These are phyloP conservation scores for Dicorynia guianensis DNA, from an alignment of 306 rosid species.

Conservation along the genomic window DNA sequence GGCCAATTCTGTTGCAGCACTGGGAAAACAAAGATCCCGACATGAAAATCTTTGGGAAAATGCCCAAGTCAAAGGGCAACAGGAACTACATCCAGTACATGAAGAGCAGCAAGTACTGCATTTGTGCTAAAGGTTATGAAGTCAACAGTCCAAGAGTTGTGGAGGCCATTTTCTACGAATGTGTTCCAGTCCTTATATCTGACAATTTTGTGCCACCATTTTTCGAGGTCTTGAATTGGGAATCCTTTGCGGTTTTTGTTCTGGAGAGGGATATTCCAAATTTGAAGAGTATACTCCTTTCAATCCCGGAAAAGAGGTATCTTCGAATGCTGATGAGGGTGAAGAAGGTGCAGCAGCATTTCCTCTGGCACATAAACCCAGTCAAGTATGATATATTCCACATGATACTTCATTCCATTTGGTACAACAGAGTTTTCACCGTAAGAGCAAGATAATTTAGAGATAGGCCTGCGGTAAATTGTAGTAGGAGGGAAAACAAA, in stretches of 20 bases:
- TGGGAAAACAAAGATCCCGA: slow-evolving; percentile 95
- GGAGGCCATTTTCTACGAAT: slow-evolving; percentile 84
- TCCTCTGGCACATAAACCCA: slow-evolving; percentile 85
- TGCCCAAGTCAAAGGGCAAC: slow-evolving; percentile 62
- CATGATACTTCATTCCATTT: slow-evolving; percentile 88
- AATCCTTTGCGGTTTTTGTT: slow-evolving; percentile 84
- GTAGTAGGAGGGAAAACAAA: neutral
- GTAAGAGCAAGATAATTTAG: slow-evolving; percentile 40
- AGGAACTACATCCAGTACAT: slow-evolving; percentile 70
- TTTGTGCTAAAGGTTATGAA: slow-evolving; percentile 94
- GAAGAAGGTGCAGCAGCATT: slow-evolving; percentile 81
- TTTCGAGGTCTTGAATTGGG: slow-evolving; percentile 84
- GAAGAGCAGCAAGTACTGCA: slow-evolving; percentile 93
- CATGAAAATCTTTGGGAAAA: slow-evolving; percentile 74
- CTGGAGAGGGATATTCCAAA: slow-evolving; percentile 84
- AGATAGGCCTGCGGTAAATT: neutral
- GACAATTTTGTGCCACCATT: slow-evolving; percentile 95
- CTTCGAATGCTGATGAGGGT: slow-evolving; percentile 76
- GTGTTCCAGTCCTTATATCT: slow-evolving; percentile 87
- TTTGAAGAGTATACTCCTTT: slow-evolving; percentile 76
- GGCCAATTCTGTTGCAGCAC: slow-evolving; percentile 76
- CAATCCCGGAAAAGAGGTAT: slow-evolving; percentile 72
- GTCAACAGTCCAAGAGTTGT: slow-evolving; percentile 96
- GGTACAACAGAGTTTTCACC: slow-evolving; percentile 78
- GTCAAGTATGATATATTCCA: slow-evolving; percentile 89